Conservation (phyloP, 768 basidiomycete species). For the Tulasnella calospora region DNA sequence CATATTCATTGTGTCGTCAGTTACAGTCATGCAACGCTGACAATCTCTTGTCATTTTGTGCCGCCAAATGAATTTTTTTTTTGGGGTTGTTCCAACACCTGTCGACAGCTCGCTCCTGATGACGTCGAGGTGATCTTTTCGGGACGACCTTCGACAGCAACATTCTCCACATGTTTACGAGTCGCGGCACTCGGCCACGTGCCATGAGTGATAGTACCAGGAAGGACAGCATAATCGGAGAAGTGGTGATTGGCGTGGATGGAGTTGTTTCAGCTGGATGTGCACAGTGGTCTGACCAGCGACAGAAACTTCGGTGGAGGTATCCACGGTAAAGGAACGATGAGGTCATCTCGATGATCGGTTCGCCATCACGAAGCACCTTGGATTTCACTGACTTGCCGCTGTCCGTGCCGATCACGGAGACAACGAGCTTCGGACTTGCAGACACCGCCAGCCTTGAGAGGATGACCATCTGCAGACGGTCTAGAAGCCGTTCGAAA, state of each 20-base stretch:
- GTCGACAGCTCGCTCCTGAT: background rate
- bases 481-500: constrained; percentile 96
- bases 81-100: no score
- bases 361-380: constrained; percentile 68
- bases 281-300: constrained; percentile 81
- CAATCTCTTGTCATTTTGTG: constrained; percentile 52
- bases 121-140: constrained; percentile 82
- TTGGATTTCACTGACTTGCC: constrained; percentile 83
- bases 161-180: constrained; percentile 88
- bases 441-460: constrained; percentile 84
- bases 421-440: constrained; percentile 84
- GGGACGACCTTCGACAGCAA: constrained; percentile 88
- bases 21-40: constrained; percentile 87
- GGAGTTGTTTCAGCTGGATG: constrained; percentile 81
- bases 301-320: constrained; percentile 75
- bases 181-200: constrained; percentile 97
- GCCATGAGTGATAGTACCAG: constrained; percentile 96
- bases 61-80: no score
- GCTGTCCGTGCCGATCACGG: constrained; percentile 86
- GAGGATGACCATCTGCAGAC: constrained; percentile 68
- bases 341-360: constrained; percentile 91
- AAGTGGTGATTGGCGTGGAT: constrained; percentile 99
- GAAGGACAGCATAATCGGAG: constrained; percentile 85
- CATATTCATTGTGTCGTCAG: constrained; percentile 94
- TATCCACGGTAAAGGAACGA: constrained; percentile 96